Base-by-base conservation (phyloP, 2,329 filamentous ascomycete genomes). In the Aspergillus ibericus region DNA sequence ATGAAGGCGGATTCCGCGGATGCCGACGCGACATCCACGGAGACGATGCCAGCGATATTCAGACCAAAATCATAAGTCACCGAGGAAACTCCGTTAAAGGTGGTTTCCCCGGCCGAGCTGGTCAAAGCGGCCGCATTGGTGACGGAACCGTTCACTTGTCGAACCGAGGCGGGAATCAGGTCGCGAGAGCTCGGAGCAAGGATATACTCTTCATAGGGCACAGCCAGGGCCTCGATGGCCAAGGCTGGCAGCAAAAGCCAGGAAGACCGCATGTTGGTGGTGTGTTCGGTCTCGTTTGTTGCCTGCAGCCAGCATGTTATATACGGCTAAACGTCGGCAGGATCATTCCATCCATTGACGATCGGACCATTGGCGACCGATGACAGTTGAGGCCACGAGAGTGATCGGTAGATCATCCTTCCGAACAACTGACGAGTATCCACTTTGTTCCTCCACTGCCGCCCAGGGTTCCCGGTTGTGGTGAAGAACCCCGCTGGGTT, bases 21-120 rank as follows among this genome's bases (percentile, higher is more conserved):
- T 1, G 60, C 55, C 1, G 59, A 56, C 3, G 50, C 65, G 10
- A 77, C 66, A 5, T 67, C 69, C 9, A 78, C 65, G 2, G 70
- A 71, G 8, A 78, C 75, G 2, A 74, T 62, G 25, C 77, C 76
- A 0, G 67, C 77, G 10, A 78, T 70, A 47, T 78, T 78, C 52
- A 71, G 72, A 13, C 69, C 69, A 59, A 75, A 78, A 53, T 79
- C 77, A 16, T 73, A 71, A 1, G 75, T 77, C 5, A 77, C 69
- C 1, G 74, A 73, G 3, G 76, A 76, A 5, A 55, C 16, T 2
- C 63, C 61, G 16, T 63, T 18, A 15, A 69, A 65, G 9, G 57
- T 68, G 18, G 59, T 35, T 1, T 53, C 13, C 3, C 29, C 25
- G 3, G 22, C 40, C 1, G 47, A 29, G 5, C 44, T 40, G 3